Evolutionary conservation across 1,284 basidiomycete species (phyloP).

Genomic region (Pulveroboletus sp.): DNA sequence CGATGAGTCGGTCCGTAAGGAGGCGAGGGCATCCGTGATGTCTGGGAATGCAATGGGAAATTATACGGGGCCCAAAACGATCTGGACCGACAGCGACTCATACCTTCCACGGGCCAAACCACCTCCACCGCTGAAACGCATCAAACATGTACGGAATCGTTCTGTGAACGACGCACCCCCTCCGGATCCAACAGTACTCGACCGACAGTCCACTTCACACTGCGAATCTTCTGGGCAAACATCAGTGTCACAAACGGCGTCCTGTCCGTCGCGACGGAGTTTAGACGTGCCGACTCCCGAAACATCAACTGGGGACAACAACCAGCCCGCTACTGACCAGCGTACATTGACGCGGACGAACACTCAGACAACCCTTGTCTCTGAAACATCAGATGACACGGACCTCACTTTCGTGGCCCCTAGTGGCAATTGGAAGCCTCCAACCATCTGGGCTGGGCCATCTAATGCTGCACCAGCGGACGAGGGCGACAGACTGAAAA

Average conservation of each 20-base stretch:
- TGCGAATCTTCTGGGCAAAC: not conserved
- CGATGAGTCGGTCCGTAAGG: not conserved
- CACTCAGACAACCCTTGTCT: not conserved
- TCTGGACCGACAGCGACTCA: constrained; percentile 20
- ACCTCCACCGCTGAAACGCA: constrained; percentile 15
- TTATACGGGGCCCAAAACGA: not conserved
- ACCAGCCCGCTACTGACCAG: not conserved
- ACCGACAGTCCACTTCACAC: not conserved
- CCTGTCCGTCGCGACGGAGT: not conserved
- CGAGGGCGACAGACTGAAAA: not conserved
- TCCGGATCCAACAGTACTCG: not conserved
- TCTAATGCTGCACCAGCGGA: not conserved
- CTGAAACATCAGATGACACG: constrained; percentile 5
- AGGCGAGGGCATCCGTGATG: not conserved
- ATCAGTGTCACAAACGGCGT: not conserved
- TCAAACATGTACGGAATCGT: constrained; percentile 12
- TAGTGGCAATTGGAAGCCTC: constrained; percentile 24
- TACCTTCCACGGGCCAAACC: constrained; percentile 29
- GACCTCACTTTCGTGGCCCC: not conserved
- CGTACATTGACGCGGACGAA: not conserved
- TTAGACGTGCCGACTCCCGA: not conserved
- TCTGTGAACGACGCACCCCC: not conserved
- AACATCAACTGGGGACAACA: not conserved
- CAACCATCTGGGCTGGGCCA: constrained; percentile 25
- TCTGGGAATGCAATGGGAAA: not conserved